Evolutionary conservation across 371 early-diverging fungal species (phyloP), one percentile per base, ranked within the genome.

Genomic region (Basidiobolus meristosporus): DNA sequence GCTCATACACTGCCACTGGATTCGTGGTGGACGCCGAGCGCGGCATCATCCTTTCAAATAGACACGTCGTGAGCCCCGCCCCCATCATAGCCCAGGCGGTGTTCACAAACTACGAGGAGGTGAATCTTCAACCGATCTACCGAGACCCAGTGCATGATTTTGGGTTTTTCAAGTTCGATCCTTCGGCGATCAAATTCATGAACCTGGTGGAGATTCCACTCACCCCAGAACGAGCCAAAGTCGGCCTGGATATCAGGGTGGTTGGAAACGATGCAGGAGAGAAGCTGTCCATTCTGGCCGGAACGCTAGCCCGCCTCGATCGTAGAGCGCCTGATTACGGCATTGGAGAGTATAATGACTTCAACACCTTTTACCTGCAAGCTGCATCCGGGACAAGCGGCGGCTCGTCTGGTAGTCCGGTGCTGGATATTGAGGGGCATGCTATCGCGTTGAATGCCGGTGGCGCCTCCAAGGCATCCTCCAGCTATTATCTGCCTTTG

Each of bases 101-200:
- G 34, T 87, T 81, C 43, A 77, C 81, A 48, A 80, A 96, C 54
- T 83, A 90, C 52, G 93, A 91, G 51, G 89, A 89, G 49, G 81
- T 89, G 0, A 79, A 82, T 48, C 79, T 88, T 21, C 63, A 58
- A 39, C 79, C 89, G 1, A 70, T 91, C 14, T 92, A 90, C 48
- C 68, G 61, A 28, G 82, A 83, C 52, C 89, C 87, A 31, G 63
- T 92, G 21, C 77, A 74, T 41, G 73, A 77, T 50, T 71, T 72
- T 60, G 78, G 75, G 1, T 75, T 90, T 45, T 70, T 90, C 54
- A 63, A 72, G 51, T 91, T 84, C 49, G 82, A 90, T 55, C 80
- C 81, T 1, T 43, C 50, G 19, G 68, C 77, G 48, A 64, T 91
- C 45, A 59, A 70, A 42, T 82, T 80, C 54, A 76, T 83, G 78